A percentile compares a stretch with the other conserved stretches of the same genome.
These are phyloP conservation scores for Corynascus novoguineensis DNA, from an alignment of 495 filamentous ascomycete genomes.

Conservation along the genomic window DNA sequence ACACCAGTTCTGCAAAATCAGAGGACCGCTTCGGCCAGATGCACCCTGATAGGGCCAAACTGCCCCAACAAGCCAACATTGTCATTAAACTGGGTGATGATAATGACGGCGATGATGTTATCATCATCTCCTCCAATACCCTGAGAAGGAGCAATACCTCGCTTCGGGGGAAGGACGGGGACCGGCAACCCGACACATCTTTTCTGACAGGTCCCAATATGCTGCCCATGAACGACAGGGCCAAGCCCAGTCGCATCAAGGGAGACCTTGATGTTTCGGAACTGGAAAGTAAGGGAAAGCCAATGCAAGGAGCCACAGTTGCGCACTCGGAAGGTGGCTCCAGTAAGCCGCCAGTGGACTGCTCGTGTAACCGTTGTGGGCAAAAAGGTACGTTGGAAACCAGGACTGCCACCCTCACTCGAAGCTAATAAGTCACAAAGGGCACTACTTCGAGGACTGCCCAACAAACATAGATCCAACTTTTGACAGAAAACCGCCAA, in stretches of 20 bases:
- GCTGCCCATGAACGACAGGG: constrained; percentile 7
- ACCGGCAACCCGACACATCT: neutral
- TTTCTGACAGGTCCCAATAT: constrained; percentile 23
- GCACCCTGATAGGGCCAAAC: constrained; percentile 20
- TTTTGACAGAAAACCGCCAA: constrained; percentile 26
- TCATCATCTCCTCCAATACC: neutral
- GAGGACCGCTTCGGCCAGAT: constrained; percentile 10
- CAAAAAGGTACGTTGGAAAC: neutral
- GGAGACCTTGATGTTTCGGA: neutral
- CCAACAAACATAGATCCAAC: constrained; percentile 38
- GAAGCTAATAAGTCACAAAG: constrained; percentile 20
- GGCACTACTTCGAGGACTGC: constrained; percentile 36
- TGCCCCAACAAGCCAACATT: neutral
- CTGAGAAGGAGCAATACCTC: neutral
- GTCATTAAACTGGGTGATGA: neutral
- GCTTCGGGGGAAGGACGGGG: neutral
- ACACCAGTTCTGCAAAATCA: too few relatives aligned
- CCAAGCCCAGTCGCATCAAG: neutral
- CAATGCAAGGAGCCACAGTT: neutral
- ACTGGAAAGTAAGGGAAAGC: neutral
- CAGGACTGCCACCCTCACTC: neutral
- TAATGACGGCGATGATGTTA: neutral
- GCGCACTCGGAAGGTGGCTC: neutral
- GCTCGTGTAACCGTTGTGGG: neutral
- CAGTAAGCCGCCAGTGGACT: neutral